Evolutionary conservation across 768 basidiomycete genomes (phyloP), one percentile per base, ranked within the genome.

Genomic region (Amanita molliuscula): DNA sequence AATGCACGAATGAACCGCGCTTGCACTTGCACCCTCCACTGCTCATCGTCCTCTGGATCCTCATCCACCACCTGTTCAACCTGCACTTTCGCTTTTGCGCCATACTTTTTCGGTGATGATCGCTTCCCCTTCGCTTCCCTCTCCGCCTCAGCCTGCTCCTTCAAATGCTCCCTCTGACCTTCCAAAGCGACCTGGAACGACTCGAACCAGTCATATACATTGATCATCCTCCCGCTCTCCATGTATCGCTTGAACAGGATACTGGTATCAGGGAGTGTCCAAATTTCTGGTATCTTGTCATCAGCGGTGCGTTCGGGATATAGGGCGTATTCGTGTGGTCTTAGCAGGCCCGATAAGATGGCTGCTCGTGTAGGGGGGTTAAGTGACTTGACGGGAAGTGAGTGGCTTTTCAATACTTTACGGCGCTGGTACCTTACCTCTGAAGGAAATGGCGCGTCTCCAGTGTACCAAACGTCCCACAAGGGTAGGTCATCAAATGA

Each of bases 191-290:
- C 62, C 28, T 76, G 72, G 62, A 92, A 93, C 20, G 83, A 76
- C 56, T 87, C 81, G 58, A 81, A 90, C 90, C 88, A 91, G 62
- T 93, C 90, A 61, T 86, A 90, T 2, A 89, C 75, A 59, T 92
- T 92, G 64, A 92, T 79, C 77, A 85, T 76, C 65, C 75, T 82
- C 40, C 86, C 87, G 42, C 84, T 84, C 57, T 89, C 82, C 37
- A 82, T 70, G 64, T 89, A 92, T 18, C 87, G 74, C 42, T 68
- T 69, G 67, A 91, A 88, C 11, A 91, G 67, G 51, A 91, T 84
- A 56, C 78, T 82, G 1, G 78, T 82, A 56, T 92, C 89, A 0
- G 87, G 82, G 36, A 85, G 71, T 41, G 75, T 69, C 69, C 71
- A 76, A 5, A 81, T 25, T 28, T 36, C 44, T 15, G 47, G 34